Evolutionary conservation across 164 flowering plant genomes (phyloP).

Genomic region (Aristolochia californica): DNA sequence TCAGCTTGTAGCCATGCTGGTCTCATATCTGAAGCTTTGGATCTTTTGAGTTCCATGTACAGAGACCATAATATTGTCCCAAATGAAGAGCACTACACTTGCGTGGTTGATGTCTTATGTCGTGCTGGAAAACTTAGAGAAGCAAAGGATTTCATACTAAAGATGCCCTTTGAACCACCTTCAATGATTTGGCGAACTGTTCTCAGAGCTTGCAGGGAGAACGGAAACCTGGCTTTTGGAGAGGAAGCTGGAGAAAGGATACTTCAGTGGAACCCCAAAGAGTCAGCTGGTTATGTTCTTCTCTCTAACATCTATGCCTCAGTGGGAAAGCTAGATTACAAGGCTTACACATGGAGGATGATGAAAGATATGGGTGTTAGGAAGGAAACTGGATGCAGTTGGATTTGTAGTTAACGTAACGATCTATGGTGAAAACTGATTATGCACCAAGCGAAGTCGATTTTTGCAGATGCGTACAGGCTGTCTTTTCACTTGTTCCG

Average conservation of each 20-base stretch:
- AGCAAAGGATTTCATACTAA: constrained; percentile 18
- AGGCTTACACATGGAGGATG: constrained; percentile 17
- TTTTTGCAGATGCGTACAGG: too few relatives aligned
- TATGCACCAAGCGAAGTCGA: too few relatives aligned
- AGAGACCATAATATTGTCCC: constrained; percentile 16
- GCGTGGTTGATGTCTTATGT: constrained; percentile 20
- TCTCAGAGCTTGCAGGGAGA: constrained; percentile 16
- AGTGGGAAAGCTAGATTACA: constrained; percentile 12
- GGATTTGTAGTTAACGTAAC: constrained; percentile 5
- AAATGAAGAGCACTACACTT: constrained; percentile 19
- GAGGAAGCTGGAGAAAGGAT: constrained; percentile 18
- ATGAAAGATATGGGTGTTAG: constrained; percentile 16
- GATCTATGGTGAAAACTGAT: too few relatives aligned
- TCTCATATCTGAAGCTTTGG: constrained; percentile 15
- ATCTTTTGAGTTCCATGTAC: constrained; percentile 11
- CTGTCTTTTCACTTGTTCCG: too few relatives aligned
- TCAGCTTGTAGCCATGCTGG: constrained; percentile 22
- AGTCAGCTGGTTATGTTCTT: constrained; percentile 23
- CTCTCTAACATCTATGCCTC: constrained; percentile 21
- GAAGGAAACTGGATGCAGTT: constrained; percentile 18
- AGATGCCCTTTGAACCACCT: constrained; percentile 18
- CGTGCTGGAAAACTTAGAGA: constrained; percentile 16
- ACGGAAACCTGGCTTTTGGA: constrained; percentile 13
- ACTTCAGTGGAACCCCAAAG: constrained; percentile 17
- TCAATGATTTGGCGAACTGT: constrained; percentile 21